Percentiles rank a stretch among this genome's conserved stretches.
These are phyloP conservation scores for Aspergillus brunneoviolaceus DNA, from an alignment of 2,329 filamentous ascomycete genomes.

Conservation along the genomic window DNA sequence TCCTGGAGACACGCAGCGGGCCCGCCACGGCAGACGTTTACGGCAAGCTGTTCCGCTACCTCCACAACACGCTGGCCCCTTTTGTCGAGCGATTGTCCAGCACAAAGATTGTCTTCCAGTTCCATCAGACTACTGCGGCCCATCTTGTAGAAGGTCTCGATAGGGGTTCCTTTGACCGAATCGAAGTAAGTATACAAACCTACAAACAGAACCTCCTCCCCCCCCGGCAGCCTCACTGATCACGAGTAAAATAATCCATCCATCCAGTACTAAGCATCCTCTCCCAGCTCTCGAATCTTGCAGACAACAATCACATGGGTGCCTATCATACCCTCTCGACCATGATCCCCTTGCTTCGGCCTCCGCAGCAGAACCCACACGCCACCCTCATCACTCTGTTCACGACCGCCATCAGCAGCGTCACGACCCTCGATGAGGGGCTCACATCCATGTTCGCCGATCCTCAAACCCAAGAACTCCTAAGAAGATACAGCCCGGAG, in stretches of 20 bases:
- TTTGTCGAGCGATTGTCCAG: constrained; percentile 32
- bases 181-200: constrained; percentile 35
- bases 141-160: constrained; percentile 21
- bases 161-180: constrained; percentile 32
- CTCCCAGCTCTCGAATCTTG: constrained; percentile 42
- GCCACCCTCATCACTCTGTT: constrained; percentile 47
- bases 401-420: constrained; percentile 37
- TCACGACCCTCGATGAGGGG: background rate
- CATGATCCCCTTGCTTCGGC: constrained; percentile 38
- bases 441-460: background rate
- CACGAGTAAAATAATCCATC: too few species aligned
- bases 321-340: constrained; percentile 20
- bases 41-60: constrained; percentile 39
- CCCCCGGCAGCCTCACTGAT: too few species aligned
- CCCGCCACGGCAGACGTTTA: constrained; percentile 39
- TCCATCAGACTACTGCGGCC: constrained; percentile 29
- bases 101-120: constrained; percentile 25
- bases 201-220: too few species aligned
- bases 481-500: constrained; percentile 9
- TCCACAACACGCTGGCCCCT: constrained; percentile 28
- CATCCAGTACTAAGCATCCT: background rate
- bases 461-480: background rate
- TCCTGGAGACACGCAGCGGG: constrained; percentile 18
- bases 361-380: constrained; percentile 33
- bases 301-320: constrained; percentile 38